phyloP scores from a whole-genome alignment of 768 basidiomycete genomes.

The Leucosporidium creatinivorum region DNA sequence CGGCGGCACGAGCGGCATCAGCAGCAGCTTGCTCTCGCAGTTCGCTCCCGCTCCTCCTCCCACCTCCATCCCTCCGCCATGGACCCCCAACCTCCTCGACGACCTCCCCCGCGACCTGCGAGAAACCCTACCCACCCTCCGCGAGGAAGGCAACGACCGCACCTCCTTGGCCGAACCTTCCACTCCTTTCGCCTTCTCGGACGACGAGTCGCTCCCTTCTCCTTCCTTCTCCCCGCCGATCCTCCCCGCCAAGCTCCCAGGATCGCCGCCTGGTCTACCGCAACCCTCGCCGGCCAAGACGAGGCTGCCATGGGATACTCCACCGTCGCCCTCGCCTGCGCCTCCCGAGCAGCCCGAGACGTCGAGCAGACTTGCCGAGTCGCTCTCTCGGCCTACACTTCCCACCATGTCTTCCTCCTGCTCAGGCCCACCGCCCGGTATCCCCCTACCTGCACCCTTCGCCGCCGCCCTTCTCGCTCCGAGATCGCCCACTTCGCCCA shows the following conservation, averaged over 20 bases:
- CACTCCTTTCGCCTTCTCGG: slow-evolving; percentile 23
- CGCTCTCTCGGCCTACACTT: too few relatives aligned
- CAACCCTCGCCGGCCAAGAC: too few relatives aligned
- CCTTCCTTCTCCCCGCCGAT: slow-evolving; percentile 24
- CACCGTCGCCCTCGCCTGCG: slow-evolving; percentile 4
- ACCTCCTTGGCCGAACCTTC: background rate
- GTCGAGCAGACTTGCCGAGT: slow-evolving; percentile 9
- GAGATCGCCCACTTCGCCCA: background rate
- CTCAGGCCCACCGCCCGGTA: too few relatives aligned
- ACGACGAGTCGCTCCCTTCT: slow-evolving; percentile 27
- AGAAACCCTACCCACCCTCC: slow-evolving; percentile 4
- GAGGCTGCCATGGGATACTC: too few relatives aligned
- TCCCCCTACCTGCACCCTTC: background rate
- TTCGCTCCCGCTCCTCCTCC: slow-evolving; percentile 12
- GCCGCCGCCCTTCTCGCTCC: background rate
- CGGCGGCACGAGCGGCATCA: background rate
- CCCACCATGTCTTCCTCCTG: too few relatives aligned
- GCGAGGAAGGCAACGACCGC: slow-evolving; percentile 9
- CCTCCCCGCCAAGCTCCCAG: background rate
- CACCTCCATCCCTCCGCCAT: background rate
- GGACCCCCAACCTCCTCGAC: slow-evolving; percentile 10
- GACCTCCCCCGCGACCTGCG: slow-evolving; percentile 1
- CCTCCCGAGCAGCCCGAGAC: background rate
- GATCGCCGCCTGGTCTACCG: too few relatives aligned
- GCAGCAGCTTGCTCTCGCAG: slow-evolving; percentile 16